Base-by-base conservation (phyloP, 75 land plant genomes). In the Cunninghamia lanceolata region DNA sequence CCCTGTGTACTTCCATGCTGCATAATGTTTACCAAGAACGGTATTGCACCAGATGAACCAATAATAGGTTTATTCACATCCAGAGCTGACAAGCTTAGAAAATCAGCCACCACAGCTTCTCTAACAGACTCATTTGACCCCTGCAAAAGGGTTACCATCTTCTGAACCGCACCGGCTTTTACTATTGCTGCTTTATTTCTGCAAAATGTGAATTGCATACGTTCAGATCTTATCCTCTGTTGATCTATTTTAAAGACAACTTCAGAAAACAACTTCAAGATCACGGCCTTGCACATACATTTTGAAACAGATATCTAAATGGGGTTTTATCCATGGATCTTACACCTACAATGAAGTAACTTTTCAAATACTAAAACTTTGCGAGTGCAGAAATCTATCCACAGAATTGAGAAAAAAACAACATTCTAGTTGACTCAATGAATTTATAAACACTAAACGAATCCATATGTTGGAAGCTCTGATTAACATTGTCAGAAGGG, bases 181-280 rank as follows among this genome's bases (percentile, higher is more conserved):
- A 93, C 96, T 71, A 96, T 95, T 73, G 95, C 95, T 28, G 96
- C 96, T 85, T 96, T 96, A 91, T 96, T 96, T 86, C 98, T 96
- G 89, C 68, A 84, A 63, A 21, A 42, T 84, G 28, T 28, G 4
- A 80, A n/a, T 80, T 45, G 14, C 50, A 28, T 25, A 11, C 10
- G n/a, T 40, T 80, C 82, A 80, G 82, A 42, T 30, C 32, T 45
- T 80, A 43, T 28, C 32, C 32, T 45, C 82, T 80, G 11, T 45
- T 28, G 46, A 45, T 80, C 34, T n/a, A 10, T 2, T 45, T 80
- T 25, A 9, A 45, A 45, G 45, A 11, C 2, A 43, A 80, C 50
- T 80, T 32, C 30, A 45, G n/a, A 34, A 28, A n/a, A 45, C 25
- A 80, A 40, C 11, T 80, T 2, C 32, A 43, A 45, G 11, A 45